Conservation (phyloP, 2,329 filamentous ascomycete genomes). For the Polytolypa hystricis region DNA sequence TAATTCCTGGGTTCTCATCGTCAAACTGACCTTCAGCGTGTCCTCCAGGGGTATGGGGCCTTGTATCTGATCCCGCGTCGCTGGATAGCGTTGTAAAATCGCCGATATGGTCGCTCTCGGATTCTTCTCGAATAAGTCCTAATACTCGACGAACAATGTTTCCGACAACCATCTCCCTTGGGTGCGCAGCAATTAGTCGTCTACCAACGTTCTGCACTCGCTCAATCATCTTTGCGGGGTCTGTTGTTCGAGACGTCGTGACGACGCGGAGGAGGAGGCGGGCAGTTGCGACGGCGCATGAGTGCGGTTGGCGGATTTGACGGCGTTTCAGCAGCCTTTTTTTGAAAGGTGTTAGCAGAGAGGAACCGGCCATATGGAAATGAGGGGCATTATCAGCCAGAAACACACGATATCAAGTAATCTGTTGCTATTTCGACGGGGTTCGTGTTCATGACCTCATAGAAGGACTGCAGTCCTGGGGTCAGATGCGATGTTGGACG, state of each 20-base stretch:
- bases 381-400: slow-evolving; percentile 8
- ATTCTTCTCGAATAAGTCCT: slow-evolving; percentile 82
- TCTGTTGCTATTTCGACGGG: slow-evolving; percentile 75
- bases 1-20: not conserved
- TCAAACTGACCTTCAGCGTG: slow-evolving; percentile 1
- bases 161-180: slow-evolving; percentile 80
- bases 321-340: slow-evolving; percentile 73
- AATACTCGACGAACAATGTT: slow-evolving; percentile 89
- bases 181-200: slow-evolving; percentile 70
- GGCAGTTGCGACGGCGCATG: slow-evolving; percentile 83
- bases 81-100: slow-evolving; percentile 44
- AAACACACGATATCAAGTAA: slow-evolving; percentile 63
- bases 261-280: slow-evolving; percentile 82
- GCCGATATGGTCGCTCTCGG: slow-evolving; percentile 64
- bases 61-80: slow-evolving; percentile 49
- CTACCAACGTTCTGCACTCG: slow-evolving; percentile 70
- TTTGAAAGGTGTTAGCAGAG: slow-evolving; percentile 5
- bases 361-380: not conserved
- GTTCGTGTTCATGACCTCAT: slow-evolving; percentile 65
- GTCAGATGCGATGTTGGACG: slow-evolving; percentile 42
- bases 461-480: slow-evolving; percentile 65
- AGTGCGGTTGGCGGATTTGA: slow-evolving; percentile 77
- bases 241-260: slow-evolving; percentile 64
- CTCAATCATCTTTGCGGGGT: slow-evolving; percentile 67
- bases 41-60: slow-evolving; percentile 31